Evolutionary conservation across 1,284 basidiomycete genomes (phyloP).

Genomic region (Cystobasidium slooffiae): DNA sequence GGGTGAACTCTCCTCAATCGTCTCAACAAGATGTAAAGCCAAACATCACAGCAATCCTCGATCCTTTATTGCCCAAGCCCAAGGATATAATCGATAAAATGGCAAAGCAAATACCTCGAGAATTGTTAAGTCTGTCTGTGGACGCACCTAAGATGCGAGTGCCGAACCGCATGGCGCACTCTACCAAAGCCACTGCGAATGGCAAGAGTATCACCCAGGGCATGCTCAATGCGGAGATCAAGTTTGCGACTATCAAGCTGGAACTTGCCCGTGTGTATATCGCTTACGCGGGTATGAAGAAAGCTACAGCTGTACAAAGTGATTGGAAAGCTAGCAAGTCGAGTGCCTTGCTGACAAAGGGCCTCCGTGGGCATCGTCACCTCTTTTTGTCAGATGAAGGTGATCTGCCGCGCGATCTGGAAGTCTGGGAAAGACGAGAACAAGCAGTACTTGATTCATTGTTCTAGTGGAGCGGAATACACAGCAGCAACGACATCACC

Average conservation of each 20-base stretch:
- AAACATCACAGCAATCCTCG: not conserved
- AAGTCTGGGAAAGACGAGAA: constrained; percentile 18
- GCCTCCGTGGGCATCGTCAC: not conserved
- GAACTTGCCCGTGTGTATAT: constrained; percentile 23
- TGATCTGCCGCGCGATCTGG: not conserved
- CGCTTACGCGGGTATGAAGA: not conserved
- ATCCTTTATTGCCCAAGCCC: constrained; percentile 16
- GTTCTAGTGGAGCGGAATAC: not conserved
- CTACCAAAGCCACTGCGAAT: not conserved
- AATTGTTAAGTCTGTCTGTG: not conserved
- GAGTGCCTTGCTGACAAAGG: not conserved
- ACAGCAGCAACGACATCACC: too few species aligned
- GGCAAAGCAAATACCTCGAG: constrained; percentile 23
- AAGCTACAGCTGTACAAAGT: not conserved
- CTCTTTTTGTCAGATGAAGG: constrained; percentile 2
- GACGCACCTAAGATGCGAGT: constrained; percentile 27
- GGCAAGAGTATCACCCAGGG: constrained; percentile 1
- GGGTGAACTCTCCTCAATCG: not conserved
- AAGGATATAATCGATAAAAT: not conserved
- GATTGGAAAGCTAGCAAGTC: not conserved
- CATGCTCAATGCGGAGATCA: constrained; percentile 33
- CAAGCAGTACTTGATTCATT: not conserved
- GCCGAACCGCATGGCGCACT: not conserved
- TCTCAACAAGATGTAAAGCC: constrained; percentile 19
- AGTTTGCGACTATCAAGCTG: constrained; percentile 32